phyloP scores from a whole-genome alignment of 23 red algal species.

The Chondrus crispus region DNA sequence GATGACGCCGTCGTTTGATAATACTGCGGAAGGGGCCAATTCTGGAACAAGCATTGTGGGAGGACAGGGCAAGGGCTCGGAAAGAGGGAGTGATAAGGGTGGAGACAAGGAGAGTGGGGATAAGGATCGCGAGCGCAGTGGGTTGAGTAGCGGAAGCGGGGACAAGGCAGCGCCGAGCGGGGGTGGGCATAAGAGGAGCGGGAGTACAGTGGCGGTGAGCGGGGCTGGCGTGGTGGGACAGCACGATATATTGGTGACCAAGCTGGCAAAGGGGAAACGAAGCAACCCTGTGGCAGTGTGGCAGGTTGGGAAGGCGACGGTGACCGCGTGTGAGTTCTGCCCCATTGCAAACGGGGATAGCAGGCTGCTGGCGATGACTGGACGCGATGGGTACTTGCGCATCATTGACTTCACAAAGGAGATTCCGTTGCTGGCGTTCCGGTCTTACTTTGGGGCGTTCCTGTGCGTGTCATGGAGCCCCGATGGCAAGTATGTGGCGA shows the following conservation, averaged over 20 bases:
- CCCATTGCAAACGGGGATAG: slow-evolving; percentile 2
- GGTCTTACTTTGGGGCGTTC: slow-evolving; percentile 92
- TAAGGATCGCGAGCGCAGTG: slow-evolving; percentile 6
- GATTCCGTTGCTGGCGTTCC: slow-evolving; percentile 62
- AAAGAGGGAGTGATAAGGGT: neutral
- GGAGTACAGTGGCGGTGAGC: neutral
- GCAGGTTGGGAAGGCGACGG: slow-evolving; percentile 45
- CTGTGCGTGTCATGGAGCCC: slow-evolving; percentile 90
- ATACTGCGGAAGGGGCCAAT: neutral
- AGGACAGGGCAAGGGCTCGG: neutral
- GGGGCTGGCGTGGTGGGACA: neutral
- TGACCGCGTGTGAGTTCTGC: slow-evolving; percentile 65
- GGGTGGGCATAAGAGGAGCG: neutral
- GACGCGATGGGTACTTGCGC: slow-evolving; percentile 81
- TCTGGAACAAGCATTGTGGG: slow-evolving; percentile 15
- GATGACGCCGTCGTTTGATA: slow-evolving; percentile 3
- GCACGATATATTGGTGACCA: slow-evolving; percentile 66
- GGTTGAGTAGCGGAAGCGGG: neutral
- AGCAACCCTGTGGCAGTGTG: slow-evolving; percentile 62
- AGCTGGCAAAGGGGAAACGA: slow-evolving; percentile 57
- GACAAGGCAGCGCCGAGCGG: neutral
- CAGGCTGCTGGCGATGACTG: slow-evolving; percentile 45
- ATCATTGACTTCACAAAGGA: slow-evolving; percentile 68
- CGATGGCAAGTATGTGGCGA: slow-evolving; percentile 89
- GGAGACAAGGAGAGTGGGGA: slow-evolving; percentile 35